Evolutionary conservation across 202 grass and related monocot genomes (phyloP).

Genomic region (Panicum virgatum): DNA sequence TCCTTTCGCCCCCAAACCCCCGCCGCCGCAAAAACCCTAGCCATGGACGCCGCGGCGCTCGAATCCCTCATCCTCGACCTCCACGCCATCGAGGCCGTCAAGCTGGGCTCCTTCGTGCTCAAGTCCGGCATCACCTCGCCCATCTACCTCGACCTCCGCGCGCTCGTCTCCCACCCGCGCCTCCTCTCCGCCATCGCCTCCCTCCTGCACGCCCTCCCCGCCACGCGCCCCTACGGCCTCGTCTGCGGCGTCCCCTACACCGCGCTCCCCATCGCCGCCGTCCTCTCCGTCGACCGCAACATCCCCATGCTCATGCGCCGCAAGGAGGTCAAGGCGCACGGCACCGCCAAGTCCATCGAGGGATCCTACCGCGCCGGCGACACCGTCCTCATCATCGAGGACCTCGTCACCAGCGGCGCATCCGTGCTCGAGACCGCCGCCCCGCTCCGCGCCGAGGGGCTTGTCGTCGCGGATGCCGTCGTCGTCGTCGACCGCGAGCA

Average conservation of each 20-base stretch:
- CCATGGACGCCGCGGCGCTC: conserved; percentile 65
- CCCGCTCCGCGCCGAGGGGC: conserved; percentile 63
- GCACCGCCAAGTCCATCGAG: conserved; percentile 76
- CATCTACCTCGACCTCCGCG: conserved; percentile 96
- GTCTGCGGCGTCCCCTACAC: conserved; percentile 95
- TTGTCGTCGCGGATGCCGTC: conserved; percentile 57
- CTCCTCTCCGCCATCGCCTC: conserved; percentile 68
- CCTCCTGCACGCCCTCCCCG: conserved; percentile 57
- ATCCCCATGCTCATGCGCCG: conserved; percentile 97
- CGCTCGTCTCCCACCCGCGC: conserved; percentile 83
- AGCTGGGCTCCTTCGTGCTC: conserved; percentile 87
- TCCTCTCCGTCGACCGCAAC: conserved; percentile 57
- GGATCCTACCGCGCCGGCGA: conserved; percentile 56
- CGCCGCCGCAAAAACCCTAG: conserved; percentile 49
- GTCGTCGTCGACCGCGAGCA: conserved; percentile 90
- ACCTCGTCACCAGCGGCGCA: conserved; percentile 84
- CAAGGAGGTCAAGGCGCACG: conserved; percentile 80
- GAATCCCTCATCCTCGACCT: conserved; percentile 81
- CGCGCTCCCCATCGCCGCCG: conserved; percentile 86
- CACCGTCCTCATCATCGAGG: conserved; percentile 81
- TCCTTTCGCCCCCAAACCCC: conserved; percentile 18
- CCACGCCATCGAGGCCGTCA: conserved; percentile 86
- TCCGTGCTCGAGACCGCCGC: conserved; percentile 83
- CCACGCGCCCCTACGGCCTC: conserved; percentile 64
- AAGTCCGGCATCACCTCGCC: conserved; percentile 94